Evolutionary conservation across 208 protist genomes (phyloP), one percentile per base, ranked within the genome.

Genomic region (Lotmaria passim): DNA sequence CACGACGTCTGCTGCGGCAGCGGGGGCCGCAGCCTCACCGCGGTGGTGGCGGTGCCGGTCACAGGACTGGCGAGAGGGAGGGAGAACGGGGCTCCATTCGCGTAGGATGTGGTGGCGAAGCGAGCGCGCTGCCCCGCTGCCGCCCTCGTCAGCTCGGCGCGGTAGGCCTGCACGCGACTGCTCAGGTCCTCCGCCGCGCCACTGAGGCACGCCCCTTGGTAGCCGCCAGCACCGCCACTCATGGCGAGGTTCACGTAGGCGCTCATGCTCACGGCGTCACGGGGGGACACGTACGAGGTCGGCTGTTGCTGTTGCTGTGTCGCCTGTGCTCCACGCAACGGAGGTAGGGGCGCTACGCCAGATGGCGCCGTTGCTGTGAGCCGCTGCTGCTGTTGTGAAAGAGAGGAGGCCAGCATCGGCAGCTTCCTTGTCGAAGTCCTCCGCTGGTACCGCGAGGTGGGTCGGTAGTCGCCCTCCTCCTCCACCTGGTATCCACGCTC

Each of bases 111-210:
- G 12, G 50, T 74, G 47, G 24, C 28, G 24, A 33, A 44, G 7
- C 64, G 74, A 36, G 59, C 58, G 3, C 60, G 61, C n/a, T 73
- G 73, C 24, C 74, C 73, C 2, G n/a, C n/a, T n/a, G 59, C 76
- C 14, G 79, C 70, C 15, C 73, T 72, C 36, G 28, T 73, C 31
- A 83, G 46, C 8, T 72, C 62, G 4, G 62, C 76, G 8, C 82
- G 80, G 77, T 90, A 93, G 21, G 69, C 64, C 70, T 82, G 33
- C 11, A 91, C 50, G 19, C 77, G 78, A 21, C 62, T 50, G 44
- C 55, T 44, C 33, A 91, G 55, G 28, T 58, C 57, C 19, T 71
- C 39, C 11, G 46, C 62, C 15, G 55, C 53, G 28, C 38, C 44
- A 14, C 41, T 0, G 2, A 47, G 17, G 19, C 26, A 14, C 58